phyloP scores from a whole-genome alignment of 164 flowering plant genomes.

The Warburgia ugandensis region DNA sequence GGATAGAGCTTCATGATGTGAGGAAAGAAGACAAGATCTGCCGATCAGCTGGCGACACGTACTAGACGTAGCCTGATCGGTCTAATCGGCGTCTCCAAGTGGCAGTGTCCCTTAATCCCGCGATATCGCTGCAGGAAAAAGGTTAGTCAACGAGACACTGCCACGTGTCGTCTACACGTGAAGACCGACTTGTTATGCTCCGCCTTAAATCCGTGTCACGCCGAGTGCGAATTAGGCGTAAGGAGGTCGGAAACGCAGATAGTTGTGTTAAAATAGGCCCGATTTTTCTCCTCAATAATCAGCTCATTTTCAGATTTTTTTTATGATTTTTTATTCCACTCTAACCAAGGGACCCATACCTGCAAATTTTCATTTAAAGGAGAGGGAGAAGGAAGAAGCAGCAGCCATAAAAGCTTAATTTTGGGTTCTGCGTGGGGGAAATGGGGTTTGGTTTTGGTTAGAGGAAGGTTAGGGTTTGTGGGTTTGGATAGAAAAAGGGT shows the following conservation, averaged over 20 bases:
- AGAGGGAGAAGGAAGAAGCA: background rate
- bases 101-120: constrained; percentile 1
- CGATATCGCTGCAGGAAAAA: constrained; percentile 3
- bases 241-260: background rate
- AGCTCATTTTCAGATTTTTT: no score
- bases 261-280: background rate
- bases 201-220: constrained; percentile 9
- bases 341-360: no score
- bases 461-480: no score
- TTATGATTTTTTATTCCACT: no score
- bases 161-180: constrained; percentile 7
- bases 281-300: background rate
- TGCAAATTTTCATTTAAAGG: no score
- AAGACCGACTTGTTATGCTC: background rate
- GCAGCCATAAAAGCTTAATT: background rate
- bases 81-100: constrained; percentile 2
- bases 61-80: background rate
- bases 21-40: background rate
- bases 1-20: background rate
- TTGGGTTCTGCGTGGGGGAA: background rate
- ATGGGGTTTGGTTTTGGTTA: background rate
- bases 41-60: constrained; percentile 1
- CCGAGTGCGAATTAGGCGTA: constrained; percentile 1
- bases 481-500: no score
- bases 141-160: background rate